Evolutionary conservation across 495 filamentous ascomycete species (phyloP), one percentile per base, ranked within the genome.

Genomic region (Aspergillus mulundensis): DNA sequence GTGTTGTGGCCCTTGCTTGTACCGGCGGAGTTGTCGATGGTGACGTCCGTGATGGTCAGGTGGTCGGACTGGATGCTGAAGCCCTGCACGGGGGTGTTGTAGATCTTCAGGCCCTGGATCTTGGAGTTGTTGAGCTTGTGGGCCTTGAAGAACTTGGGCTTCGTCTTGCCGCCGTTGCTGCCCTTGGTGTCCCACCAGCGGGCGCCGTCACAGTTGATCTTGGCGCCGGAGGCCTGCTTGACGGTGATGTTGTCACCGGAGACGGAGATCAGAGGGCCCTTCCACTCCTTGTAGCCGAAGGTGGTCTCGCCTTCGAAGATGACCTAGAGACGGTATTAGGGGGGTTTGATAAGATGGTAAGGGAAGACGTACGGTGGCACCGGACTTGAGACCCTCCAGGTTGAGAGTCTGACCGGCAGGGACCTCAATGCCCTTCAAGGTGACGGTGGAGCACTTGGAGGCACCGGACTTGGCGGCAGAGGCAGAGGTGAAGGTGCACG

Each of bases 41-140:
- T 84, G 57, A 87, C 74, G 23, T 67, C 58, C 40, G 65, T 63
- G 16, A 88, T 45, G 1, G 71, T 73, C 11, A 85, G 66, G 38
- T 78, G 74, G n/a, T 70, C 67, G 7, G 69, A 66, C 65, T 82
- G 76, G 51, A 88, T 80, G 55, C 73, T 79, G 65, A 88, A 79
- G 20, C 68, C 74, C 56, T 88, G 86, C 6, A 87, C 81, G 0
- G 84, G 86, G 18, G 81, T 79, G 66, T 88, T 85, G 64, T 74
- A 64, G 59, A 81, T 68, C n/a, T 71, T 66, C 28, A 79, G 63
- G 40, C 66, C 69, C 14, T 46, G 65, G 64, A 81, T 81, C 42
- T 64, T 70, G 19, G 74, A 77, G 45, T 71, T 61, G 32, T 65
- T 66, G 11, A 80, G 64, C 30, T 61, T 58, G 59, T 83, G 78